A percentile compares a stretch with the other conserved stretches of the same genome.
Evolutionary conservation across 768 basidiomycete genomes (phyloP).

Genomic region (Hysterangium stoloniferum): DNA sequence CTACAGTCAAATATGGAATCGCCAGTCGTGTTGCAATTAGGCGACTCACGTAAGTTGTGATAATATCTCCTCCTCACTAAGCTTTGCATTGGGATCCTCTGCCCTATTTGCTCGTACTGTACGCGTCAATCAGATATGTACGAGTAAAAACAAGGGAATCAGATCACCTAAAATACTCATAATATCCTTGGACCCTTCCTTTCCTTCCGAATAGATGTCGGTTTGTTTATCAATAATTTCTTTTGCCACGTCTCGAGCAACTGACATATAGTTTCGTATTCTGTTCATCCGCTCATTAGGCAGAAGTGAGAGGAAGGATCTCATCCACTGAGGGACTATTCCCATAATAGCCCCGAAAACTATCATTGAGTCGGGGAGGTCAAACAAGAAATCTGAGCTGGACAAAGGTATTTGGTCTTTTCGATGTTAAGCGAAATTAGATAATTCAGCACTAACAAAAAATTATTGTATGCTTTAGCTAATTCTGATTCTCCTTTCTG

Average conservation of each 20-base stretch:
- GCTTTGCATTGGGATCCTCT: not conserved
- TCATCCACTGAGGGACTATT: not conserved
- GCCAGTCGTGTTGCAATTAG: not conserved
- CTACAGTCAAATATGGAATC: conserved; percentile 1
- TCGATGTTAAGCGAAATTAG: not conserved
- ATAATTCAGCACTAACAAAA: not conserved
- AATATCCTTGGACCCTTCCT: conserved; percentile 2
- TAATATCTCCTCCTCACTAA: not conserved
- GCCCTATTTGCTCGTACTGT: conserved; percentile 8
- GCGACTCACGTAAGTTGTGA: not conserved
- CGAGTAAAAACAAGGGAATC: not conserved
- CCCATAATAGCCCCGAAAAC: not conserved
- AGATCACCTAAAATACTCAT: conserved; percentile 2
- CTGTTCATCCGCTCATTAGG: not conserved
- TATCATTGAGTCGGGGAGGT: not conserved
- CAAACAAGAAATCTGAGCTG: not conserved
- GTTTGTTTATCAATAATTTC: not conserved
- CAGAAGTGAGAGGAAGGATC: not conserved
- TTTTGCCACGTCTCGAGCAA: not conserved
- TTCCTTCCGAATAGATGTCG: not conserved
- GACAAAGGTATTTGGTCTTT: not conserved
- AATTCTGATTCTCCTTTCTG: not conserved
- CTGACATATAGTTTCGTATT: not conserved
- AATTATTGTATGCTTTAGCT: not conserved
- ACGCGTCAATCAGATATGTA: not conserved